A percentile compares a stretch with the other conserved stretches of the same genome.
Conservation (phyloP, 2,329 filamentous ascomycete species). For the Cordyceps cicadae region DNA sequence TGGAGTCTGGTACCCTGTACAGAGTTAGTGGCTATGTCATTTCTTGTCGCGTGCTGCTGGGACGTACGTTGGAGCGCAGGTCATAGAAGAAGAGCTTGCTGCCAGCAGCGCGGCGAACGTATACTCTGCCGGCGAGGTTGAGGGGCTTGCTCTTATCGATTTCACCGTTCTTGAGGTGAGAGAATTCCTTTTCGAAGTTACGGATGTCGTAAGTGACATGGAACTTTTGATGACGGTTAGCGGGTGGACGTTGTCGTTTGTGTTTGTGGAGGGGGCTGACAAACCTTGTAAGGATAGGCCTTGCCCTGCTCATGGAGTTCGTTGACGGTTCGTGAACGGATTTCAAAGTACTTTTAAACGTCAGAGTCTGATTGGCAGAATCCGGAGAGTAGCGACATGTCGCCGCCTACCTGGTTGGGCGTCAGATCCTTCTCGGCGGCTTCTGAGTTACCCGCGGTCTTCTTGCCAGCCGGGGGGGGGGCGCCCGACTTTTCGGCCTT, state of each 20-base stretch:
- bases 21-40: neutral
- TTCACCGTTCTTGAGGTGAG: conserved; percentile 81
- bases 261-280: neutral
- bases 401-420: conserved; percentile 38
- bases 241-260: neutral
- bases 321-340: conserved; percentile 70
- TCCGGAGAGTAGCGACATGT: no score
- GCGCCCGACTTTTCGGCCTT: conserved; percentile 72
- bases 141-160: conserved; percentile 66
- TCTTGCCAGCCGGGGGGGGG: conserved; percentile 45
- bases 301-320: conserved; percentile 33
- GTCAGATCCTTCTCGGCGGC: conserved; percentile 48
- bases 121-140: conserved; percentile 76
- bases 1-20: conserved; percentile 62
- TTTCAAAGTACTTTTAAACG: conserved; percentile 71
- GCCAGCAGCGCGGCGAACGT: conserved; percentile 74
- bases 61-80: conserved; percentile 28
- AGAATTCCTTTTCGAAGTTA: conserved; percentile 71
- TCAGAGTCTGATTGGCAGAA: neutral
- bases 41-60: neutral
- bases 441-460: conserved; percentile 46
- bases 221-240: conserved; percentile 42
- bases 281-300: conserved; percentile 71
- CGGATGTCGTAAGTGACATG: conserved; percentile 73
- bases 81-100: conserved; percentile 90